Conservation (phyloP, 495 filamentous ascomycete species). For the Venustampulla echinocandica region DNA sequence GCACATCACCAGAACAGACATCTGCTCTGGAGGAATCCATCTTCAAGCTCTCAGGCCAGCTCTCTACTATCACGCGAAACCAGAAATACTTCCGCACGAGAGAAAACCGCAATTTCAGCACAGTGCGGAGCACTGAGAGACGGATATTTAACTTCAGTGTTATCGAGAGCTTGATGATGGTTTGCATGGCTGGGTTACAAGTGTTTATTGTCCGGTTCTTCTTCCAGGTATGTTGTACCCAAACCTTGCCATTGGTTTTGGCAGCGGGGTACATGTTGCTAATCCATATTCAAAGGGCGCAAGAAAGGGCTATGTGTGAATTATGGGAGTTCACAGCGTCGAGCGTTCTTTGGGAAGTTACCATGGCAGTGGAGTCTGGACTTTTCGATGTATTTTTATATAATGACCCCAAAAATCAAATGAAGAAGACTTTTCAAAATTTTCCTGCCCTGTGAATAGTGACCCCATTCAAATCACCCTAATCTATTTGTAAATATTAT, state of each 20-base stretch:
- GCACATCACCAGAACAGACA: conserved; percentile 85
- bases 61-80: conserved; percentile 94
- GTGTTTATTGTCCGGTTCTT: conserved; percentile 98
- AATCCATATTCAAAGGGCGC: too few species aligned
- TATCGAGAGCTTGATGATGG: conserved; percentile 83
- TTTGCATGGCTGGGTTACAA: conserved; percentile 93
- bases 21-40: conserved; percentile 88
- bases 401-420: conserved; percentile 3
- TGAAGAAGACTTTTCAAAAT: conserved; percentile 4
- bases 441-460: not conserved
- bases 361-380: conserved; percentile 7
- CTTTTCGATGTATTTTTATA: conserved; percentile 17
- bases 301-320: conserved; percentile 50
- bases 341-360: not conserved
- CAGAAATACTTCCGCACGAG: conserved; percentile 99
- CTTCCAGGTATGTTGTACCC: conserved; percentile 69
- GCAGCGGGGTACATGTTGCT: too few species aligned
- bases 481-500: not conserved
- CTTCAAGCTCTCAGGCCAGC: conserved; percentile 84
- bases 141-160: conserved; percentile 97
- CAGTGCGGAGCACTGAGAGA: conserved; percentile 88
- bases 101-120: conserved; percentile 98
- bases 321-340: not conserved
- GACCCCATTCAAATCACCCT: not conserved
- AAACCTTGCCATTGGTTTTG: not conserved